These are phyloP conservation scores for Komagataella kurtzmanii DNA, from an alignment of 805 yeast genomes.

Conservation along the genomic window DNA sequence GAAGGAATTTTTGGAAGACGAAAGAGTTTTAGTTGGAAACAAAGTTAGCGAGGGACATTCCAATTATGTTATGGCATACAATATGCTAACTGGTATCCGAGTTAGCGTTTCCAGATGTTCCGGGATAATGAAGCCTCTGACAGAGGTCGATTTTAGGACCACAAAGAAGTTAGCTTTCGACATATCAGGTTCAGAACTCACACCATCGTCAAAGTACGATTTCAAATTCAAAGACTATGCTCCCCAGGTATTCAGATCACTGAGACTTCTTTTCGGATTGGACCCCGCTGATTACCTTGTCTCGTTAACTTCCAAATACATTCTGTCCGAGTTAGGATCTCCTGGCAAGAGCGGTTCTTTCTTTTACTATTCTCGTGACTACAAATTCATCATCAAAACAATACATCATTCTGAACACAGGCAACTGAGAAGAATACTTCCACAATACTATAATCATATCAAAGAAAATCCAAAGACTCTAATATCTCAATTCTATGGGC, in stretches of 20 bases:
- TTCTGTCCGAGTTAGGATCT: constrained; percentile 81
- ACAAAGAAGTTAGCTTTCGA: constrained; percentile 80
- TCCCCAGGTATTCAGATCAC: constrained; percentile 85
- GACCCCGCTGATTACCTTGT: constrained; percentile 95
- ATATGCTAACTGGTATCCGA: constrained; percentile 94
- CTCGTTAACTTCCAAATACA: constrained; percentile 85
- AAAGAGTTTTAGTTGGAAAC: constrained; percentile 57
- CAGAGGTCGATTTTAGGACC: constrained; percentile 54
- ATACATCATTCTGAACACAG: constrained; percentile 89
- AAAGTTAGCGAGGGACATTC: constrained; percentile 87
- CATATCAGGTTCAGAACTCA: constrained; percentile 72
- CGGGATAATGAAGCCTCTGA: constrained; percentile 64
- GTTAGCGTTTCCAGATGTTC: constrained; percentile 91
- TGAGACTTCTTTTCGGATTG: constrained; percentile 66
- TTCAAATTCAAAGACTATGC: constrained; percentile 94
- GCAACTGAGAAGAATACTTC: constrained; percentile 59
- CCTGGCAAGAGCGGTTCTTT: constrained; percentile 97
- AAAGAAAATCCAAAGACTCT: constrained; percentile 77
- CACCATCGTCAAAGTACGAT: constrained; percentile 90
- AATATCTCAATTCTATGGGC: constrained; percentile 90
- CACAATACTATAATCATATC: constrained; percentile 72
- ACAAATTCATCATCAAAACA: constrained; percentile 88
- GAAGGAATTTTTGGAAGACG: constrained; percentile 31
- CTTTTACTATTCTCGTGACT: constrained; percentile 90
- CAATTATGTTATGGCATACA: constrained; percentile 87